Evolutionary conservation across 176 grass and related monocot genomes (phyloP).

Genomic region (Bromus sterilis): DNA sequence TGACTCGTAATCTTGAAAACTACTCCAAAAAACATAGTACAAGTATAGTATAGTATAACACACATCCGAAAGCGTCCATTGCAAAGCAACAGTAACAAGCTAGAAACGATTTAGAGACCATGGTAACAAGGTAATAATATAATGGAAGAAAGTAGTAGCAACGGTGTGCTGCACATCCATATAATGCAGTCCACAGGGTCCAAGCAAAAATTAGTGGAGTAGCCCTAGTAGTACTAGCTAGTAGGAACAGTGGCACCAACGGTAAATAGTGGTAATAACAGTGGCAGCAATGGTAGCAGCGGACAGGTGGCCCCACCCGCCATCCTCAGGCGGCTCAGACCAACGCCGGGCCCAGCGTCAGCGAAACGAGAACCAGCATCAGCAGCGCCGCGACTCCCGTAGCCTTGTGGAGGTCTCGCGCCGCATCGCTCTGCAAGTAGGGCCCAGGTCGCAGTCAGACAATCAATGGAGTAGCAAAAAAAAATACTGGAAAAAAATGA

Average conservation of each 20-base stretch:
- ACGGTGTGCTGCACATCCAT: not conserved
- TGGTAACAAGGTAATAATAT: not conserved
- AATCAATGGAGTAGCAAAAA: not conserved
- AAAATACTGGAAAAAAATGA: not conserved
- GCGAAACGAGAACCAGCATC: not conserved
- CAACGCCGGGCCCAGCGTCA: slow-evolving; percentile 16
- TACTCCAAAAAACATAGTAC: no score
- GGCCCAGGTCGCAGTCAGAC: not conserved
- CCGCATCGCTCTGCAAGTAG: slow-evolving; percentile 23
- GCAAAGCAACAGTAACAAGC: not conserved
- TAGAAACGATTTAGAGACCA: not conserved
- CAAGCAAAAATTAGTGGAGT: not conserved
- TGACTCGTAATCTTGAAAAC: not conserved
- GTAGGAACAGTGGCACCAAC: not conserved
- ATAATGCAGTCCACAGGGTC: not conserved
- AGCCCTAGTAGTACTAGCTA: not conserved
- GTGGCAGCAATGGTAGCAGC: not conserved
- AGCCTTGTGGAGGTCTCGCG: not conserved
- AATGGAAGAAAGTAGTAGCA: not conserved
- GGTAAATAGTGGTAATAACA: not conserved
- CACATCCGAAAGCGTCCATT: not conserved
- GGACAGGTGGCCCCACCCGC: not conserved
- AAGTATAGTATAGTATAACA: no score
- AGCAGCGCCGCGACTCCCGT: not conserved
- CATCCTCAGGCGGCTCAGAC: not conserved